Evolutionary conservation across 1,139 yeast species (phyloP).

Genomic region (Diutina sp.): DNA sequence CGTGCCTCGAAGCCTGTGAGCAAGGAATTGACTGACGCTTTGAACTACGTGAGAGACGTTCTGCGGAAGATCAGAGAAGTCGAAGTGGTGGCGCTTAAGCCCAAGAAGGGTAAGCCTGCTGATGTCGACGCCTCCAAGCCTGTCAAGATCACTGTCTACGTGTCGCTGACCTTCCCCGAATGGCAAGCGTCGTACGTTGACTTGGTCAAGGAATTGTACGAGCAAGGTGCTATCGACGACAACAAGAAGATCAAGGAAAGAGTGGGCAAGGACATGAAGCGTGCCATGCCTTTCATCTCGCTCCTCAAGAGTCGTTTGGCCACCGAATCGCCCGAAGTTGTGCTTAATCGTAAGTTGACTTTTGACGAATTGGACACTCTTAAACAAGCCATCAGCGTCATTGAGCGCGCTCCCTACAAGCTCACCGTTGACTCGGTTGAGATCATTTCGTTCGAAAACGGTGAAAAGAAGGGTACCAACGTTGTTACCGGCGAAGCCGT

Average conservation of each 20-base stretch:
- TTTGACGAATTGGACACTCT: slow-evolving; percentile 69
- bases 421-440: slow-evolving; percentile 45
- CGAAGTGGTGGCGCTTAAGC: slow-evolving; percentile 78
- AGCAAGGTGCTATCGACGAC: slow-evolving; percentile 45
- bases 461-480: slow-evolving; percentile 49
- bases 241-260: slow-evolving; percentile 45
- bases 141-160: slow-evolving; percentile 55
- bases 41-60: slow-evolving; percentile 65
- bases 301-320: slow-evolving; percentile 67
- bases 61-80: slow-evolving; percentile 84
- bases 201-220: slow-evolving; percentile 69
- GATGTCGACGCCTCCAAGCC: slow-evolving; percentile 66
- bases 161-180: slow-evolving; percentile 81
- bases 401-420: slow-evolving; percentile 57
- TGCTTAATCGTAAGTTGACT: slow-evolving; percentile 76
- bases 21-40: slow-evolving; percentile 47
- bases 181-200: slow-evolving; percentile 92
- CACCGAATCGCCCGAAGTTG: slow-evolving; percentile 52
- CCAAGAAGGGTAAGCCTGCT: slow-evolving; percentile 71
- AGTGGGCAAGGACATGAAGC: slow-evolving; percentile 75
- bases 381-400: slow-evolving; percentile 37
- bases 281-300: slow-evolving; percentile 96
- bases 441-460: slow-evolving; percentile 44
- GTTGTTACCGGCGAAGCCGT: slow-evolving; percentile 60
- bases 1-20: slow-evolving; percentile 54